Percentiles rank a stretch among this genome's conserved stretches.
Conservation (phyloP, 768 basidiomycete species). For the Sarcodon aspratus region DNA sequence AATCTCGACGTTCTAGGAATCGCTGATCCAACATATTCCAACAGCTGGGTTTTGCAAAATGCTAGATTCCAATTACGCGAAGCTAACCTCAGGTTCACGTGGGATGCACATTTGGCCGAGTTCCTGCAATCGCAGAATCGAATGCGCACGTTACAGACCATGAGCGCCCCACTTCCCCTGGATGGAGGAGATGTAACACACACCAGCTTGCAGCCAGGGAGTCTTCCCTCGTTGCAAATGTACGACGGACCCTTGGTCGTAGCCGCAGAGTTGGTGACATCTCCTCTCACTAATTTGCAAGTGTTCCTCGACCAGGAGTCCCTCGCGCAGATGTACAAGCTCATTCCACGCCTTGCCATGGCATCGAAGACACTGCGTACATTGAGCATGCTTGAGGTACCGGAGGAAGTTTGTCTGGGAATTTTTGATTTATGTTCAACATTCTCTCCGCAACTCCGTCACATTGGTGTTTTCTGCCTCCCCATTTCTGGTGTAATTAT, state of each 20-base stretch:
- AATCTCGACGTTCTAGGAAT: slow-evolving; percentile 34
- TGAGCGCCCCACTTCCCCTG: slow-evolving; percentile 2
- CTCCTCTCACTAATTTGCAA: slow-evolving; percentile 34
- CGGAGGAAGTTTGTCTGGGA: slow-evolving; percentile 12
- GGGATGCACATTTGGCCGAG: slow-evolving; percentile 32
- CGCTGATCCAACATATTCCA: slow-evolving; percentile 23
- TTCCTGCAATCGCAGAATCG: slow-evolving; percentile 38
- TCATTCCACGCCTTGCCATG: slow-evolving; percentile 21
- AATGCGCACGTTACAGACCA: slow-evolving; percentile 27
- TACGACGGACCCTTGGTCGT: slow-evolving; percentile 36
- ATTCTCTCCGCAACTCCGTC: slow-evolving; percentile 21
- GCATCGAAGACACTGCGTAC: slow-evolving; percentile 21
- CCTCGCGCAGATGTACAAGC: slow-evolving; percentile 13
- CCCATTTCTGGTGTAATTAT: slow-evolving; percentile 21
- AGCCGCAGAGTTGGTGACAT: slow-evolving; percentile 26
- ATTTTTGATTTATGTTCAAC: slow-evolving; percentile 17
- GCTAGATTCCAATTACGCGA: slow-evolving; percentile 37
- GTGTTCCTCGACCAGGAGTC: slow-evolving; percentile 27
- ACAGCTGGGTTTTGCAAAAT: slow-evolving; percentile 35
- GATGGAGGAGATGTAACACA: slow-evolving; percentile 5
- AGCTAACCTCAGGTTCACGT: slow-evolving; percentile 33
- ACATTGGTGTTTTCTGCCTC: slow-evolving; percentile 27
- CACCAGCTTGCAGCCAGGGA: slow-evolving; percentile 4
- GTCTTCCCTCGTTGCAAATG: slow-evolving; percentile 26
- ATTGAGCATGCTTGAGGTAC: slow-evolving; percentile 23